Base-by-base conservation (phyloP, 345 rosid genomes). In the Mangifera indica region DNA sequence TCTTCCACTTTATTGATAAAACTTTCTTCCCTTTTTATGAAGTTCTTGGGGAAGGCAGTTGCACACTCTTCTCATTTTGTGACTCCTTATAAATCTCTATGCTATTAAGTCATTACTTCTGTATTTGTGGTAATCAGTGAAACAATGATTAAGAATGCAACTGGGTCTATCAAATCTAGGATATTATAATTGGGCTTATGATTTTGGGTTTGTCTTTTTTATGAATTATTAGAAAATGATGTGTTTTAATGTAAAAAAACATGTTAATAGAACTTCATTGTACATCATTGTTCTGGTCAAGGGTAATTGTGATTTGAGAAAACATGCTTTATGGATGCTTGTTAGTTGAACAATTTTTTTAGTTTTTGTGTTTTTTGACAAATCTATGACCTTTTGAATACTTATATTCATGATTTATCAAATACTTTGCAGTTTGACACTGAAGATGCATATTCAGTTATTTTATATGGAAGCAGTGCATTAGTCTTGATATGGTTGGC, bases 391-490 rank as follows among this genome's bases (percentile, higher is more conserved):
- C 42, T 34, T 22, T 5, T 20, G 2, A 56, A 20, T 7, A 20
- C 14, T 14, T 37, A 37, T 37, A 37, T 37, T 37, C 8, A 37
- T 37, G 42, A 37, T 37, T 76, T 37, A 2, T 61, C 61, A 18
- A 63, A 62, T 75, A 22, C 59, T 37, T 67, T 76, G 82, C 81
- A 92, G 97, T 68, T 87, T n/a, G 96, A 90, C 70, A 69, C 89
- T 0, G 88, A 85, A 48, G 89, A 86, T 76, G 63, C 86, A 5
- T 81, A 81, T 57, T 79, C 91, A n/a, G n/a, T 89, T 64, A 7
- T 87, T 49, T 74, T 90, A 15, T 86, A 80, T 59, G 97, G 91
- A 63, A 70, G 75, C 22, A 96, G 96, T 72, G 92, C 91, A 10
- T 32, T 95, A 55, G 69, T 84, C 69, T 81, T 84, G n/a, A 11